phyloP scores from a whole-genome alignment of 2,329 filamentous ascomycete species.

The Cladosporium colombiae region DNA sequence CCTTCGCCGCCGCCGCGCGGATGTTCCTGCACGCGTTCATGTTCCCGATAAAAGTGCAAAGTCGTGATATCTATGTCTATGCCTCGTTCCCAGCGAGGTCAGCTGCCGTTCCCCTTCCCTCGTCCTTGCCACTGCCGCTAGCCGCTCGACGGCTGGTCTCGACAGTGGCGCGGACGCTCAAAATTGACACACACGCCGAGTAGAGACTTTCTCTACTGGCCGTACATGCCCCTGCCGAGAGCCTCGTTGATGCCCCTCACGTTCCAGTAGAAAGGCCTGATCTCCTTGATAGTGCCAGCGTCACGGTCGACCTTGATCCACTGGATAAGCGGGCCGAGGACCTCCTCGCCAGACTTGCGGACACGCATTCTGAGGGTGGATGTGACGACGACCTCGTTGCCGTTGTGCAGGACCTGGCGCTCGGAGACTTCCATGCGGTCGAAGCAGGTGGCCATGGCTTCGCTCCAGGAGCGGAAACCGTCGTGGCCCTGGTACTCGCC shows the following conservation, averaged over 20 bases:
- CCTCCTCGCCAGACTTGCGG: constrained; percentile 36
- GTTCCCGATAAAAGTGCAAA: not conserved
- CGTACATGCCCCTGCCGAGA: constrained; percentile 22
- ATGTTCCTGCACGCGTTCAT: not conserved
- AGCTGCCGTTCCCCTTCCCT: not conserved
- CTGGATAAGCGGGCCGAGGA: constrained; percentile 37
- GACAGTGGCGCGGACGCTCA: not conserved
- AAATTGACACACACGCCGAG: not conserved
- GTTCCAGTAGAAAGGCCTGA: constrained; percentile 43
- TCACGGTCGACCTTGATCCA: constrained; percentile 38
- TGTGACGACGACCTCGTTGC: constrained; percentile 34
- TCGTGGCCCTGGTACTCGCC: constrained; percentile 36
- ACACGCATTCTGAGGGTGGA: constrained; percentile 34
- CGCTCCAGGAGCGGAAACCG: constrained; percentile 38
- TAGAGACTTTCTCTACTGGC: constrained; percentile 5
- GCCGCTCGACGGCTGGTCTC: constrained; percentile 1
- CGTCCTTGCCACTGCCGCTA: not conserved
- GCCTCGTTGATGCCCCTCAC: constrained; percentile 30
- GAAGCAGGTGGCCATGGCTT: constrained; percentile 35
- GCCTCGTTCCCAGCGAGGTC: constrained; percentile 19
- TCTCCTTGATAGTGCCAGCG: constrained; percentile 35
- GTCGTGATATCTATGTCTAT: constrained; percentile 20
- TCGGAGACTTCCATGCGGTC: constrained; percentile 36
- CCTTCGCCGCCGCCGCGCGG: not conserved
- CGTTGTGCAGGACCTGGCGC: constrained; percentile 38